phyloP scores from a whole-genome alignment of 2,329 filamentous ascomycete species.

The Stagonosporopsis rhizophila region DNA sequence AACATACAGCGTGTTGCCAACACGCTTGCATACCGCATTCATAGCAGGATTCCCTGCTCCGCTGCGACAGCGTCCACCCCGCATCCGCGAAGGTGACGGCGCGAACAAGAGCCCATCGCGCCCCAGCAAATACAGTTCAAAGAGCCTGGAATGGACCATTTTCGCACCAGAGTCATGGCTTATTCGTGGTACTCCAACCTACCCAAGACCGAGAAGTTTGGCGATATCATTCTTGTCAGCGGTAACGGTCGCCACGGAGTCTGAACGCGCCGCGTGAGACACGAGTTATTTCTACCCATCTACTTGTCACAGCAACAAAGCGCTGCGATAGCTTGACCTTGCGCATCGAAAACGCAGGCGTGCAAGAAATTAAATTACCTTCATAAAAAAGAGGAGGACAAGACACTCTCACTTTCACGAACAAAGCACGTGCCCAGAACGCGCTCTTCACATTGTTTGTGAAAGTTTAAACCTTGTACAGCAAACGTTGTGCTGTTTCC shows the following conservation, averaged over 20 bases:
- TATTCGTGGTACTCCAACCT: slow-evolving; percentile 33
- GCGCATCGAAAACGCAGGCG: not conserved
- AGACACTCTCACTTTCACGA: slow-evolving; percentile 2
- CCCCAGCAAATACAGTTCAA: slow-evolving; percentile 4
- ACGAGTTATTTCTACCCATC: slow-evolving; percentile 3
- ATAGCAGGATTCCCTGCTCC: slow-evolving; percentile 26
- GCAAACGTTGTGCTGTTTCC: not conserved
- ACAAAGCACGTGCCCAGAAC: slow-evolving; percentile 7
- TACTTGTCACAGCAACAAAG: not conserved
- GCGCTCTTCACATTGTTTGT: slow-evolving; percentile 1
- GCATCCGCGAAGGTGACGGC: slow-evolving; percentile 23
- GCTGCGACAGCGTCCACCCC: slow-evolving; percentile 24
- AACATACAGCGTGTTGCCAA: slow-evolving; percentile 12
- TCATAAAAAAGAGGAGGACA: not conserved
- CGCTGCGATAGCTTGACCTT: not conserved
- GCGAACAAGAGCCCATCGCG: slow-evolving; percentile 3
- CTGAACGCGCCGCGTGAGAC: slow-evolving; percentile 24
- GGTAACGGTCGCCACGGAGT: slow-evolving; percentile 30
- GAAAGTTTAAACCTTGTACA: not conserved
- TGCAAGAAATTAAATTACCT: not conserved
- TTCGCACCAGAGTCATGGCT: slow-evolving; percentile 33
- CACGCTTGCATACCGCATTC: slow-evolving; percentile 15
- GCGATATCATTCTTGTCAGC: slow-evolving; percentile 28
- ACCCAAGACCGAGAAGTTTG: slow-evolving; percentile 34
- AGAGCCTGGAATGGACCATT: slow-evolving; percentile 31